Percentiles rank a stretch among this genome's conserved stretches.
Conservation (phyloP, 257 asterid genomes). For the Solanum appendiculatum region DNA sequence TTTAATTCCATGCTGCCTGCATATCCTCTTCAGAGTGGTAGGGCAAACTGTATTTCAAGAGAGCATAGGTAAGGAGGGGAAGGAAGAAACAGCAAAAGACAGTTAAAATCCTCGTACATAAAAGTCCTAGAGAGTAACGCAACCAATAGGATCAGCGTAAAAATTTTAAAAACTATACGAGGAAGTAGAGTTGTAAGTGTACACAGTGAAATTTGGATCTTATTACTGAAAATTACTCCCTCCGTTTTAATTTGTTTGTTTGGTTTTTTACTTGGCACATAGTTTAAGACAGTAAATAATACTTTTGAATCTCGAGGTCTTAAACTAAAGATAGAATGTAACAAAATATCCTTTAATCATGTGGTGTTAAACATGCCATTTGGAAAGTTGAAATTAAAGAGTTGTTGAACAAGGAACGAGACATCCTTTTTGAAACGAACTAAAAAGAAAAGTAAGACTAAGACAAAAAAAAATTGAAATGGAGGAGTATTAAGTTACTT, state of each 20-base stretch:
- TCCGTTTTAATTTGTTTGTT: neutral
- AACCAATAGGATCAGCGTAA: neutral
- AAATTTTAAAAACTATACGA: neutral
- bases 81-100: neutral
- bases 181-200: neutral
- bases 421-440: neutral
- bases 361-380: neutral
- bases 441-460: neutral
- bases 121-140: neutral
- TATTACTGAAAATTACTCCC: neutral
- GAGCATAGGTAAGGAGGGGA: neutral
- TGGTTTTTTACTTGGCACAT: neutral
- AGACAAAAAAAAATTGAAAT: neutral
- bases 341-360: neutral
- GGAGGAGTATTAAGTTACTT: conserved; percentile 9
- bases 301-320: neutral
- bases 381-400: neutral
- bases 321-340: neutral
- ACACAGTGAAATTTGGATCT: neutral
- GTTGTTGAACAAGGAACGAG: neutral
- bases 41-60: conserved; percentile 61
- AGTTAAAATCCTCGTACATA: neutral
- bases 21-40: conserved; percentile 94
- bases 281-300: neutral
- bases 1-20: conserved; percentile 83